Conservation (phyloP, 2,329 filamentous ascomycete species). For the Fusarium pseudoanthophilum region DNA sequence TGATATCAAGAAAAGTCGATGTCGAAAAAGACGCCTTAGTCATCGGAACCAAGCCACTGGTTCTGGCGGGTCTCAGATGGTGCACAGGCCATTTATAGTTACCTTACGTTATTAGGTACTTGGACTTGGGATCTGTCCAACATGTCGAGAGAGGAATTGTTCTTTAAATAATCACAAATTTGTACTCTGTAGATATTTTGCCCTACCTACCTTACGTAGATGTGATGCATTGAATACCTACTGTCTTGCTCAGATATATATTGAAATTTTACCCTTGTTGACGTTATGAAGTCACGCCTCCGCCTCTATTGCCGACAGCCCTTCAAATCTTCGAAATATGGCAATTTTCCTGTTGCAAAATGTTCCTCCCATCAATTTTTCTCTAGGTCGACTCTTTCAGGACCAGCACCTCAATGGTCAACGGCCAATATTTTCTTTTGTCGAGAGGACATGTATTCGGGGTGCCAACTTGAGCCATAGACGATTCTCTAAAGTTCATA, state of each 20-base stretch:
- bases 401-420: not conserved
- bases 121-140: not conserved
- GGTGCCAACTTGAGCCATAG: not conserved
- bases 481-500: not conserved
- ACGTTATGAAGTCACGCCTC: not conserved
- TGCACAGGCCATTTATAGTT: slow-evolving; percentile 17
- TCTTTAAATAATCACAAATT: not conserved
- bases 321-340: not conserved
- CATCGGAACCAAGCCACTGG: slow-evolving; percentile 23
- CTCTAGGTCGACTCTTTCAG: not conserved
- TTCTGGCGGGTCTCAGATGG: slow-evolving; percentile 13
- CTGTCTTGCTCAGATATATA: not conserved
- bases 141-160: not conserved
- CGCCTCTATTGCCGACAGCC: not conserved
- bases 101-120: not conserved
- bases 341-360: slow-evolving; percentile 4
- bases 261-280: not conserved
- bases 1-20: slow-evolving; percentile 33
- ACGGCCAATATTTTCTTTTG: not conserved
- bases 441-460: not conserved
- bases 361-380: not conserved
- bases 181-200: not conserved
- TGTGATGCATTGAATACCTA: not conserved
- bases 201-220: not conserved
- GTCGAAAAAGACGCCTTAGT: slow-evolving; percentile 32